A percentile compares a stretch with the other conserved stretches of the same genome.
phyloP scores from a whole-genome alignment of 768 basidiomycete species.

The Rhodotorula kratochvilovae region DNA sequence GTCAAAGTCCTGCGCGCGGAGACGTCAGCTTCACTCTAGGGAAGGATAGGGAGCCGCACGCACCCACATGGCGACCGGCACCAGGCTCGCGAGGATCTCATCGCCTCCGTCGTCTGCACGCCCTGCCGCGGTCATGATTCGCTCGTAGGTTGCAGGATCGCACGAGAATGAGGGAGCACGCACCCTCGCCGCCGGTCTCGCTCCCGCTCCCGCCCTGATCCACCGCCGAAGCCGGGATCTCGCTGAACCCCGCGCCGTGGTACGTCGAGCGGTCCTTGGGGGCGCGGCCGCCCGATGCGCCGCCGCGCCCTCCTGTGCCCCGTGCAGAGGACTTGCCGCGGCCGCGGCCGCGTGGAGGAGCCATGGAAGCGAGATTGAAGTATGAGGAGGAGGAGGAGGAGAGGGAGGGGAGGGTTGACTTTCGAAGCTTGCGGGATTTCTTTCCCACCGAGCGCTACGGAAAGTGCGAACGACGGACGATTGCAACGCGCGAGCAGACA shows the following conservation, averaged over 20 bases:
- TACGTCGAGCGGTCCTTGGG: slow-evolving; percentile 17
- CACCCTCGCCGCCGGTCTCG: not conserved
- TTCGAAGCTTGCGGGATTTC: not conserved
- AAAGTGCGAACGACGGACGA: too few species aligned
- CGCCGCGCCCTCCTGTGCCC: not conserved
- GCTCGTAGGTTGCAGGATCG: not conserved
- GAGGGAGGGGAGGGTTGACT: not conserved
- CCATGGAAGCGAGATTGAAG: not conserved
- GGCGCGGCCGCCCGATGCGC: not conserved
- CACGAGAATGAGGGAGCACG: not conserved
- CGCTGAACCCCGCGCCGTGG: slow-evolving; percentile 13
- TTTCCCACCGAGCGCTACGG: not conserved
- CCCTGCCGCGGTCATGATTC: too few species aligned
- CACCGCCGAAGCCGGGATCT: slow-evolving; percentile 26
- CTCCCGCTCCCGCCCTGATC: slow-evolving; percentile 9
- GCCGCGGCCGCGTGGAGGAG: slow-evolving; percentile 6
- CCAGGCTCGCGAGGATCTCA: not conserved
- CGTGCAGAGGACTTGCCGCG: not conserved
- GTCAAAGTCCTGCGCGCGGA: slow-evolving; percentile 71
- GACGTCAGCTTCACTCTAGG: not conserved
- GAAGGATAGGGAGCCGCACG: not conserved
- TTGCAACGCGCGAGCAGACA: too few species aligned
- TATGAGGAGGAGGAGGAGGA: not conserved
- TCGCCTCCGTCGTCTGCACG: not conserved
- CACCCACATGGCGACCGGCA: slow-evolving; percentile 37